Percentiles rank a stretch among this genome's conserved stretches.
Conservation (phyloP, 768 basidiomycete species). For the Lactarius psammicola region DNA sequence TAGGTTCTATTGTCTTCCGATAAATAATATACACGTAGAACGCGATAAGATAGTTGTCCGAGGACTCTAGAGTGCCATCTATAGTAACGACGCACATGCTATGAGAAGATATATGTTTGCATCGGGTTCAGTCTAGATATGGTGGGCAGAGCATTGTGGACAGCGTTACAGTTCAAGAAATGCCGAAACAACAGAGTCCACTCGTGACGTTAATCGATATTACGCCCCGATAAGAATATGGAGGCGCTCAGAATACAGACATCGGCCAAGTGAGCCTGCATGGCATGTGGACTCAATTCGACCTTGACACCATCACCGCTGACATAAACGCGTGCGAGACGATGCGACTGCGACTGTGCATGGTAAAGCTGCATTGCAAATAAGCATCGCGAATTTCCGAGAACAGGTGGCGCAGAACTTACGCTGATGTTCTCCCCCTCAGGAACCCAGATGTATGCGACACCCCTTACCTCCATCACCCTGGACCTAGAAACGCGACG, state of each 20-base stretch:
- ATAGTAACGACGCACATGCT: background rate
- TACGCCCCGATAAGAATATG: conserved; percentile 27
- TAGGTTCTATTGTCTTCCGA: conserved; percentile 1
- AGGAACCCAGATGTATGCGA: conserved; percentile 26
- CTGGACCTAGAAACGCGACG: conserved; percentile 17
- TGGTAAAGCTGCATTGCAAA: conserved; percentile 17
- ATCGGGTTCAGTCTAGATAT: background rate
- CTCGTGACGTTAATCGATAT: conserved; percentile 16
- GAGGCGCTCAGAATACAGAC: conserved; percentile 28
- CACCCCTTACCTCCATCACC: conserved; percentile 26
- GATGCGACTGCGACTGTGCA: conserved; percentile 11
- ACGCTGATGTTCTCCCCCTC: conserved; percentile 27
- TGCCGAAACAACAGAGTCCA: background rate
- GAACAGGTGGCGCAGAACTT: background rate
- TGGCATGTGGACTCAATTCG: conserved; percentile 26
- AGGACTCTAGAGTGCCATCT: background rate
- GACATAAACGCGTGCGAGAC: conserved; percentile 22
- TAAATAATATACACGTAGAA: conserved; percentile 3
- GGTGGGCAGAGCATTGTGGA: background rate
- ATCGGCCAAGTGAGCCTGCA: conserved; percentile 25
- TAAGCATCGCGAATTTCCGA: background rate
- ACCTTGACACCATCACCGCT: conserved; percentile 22
- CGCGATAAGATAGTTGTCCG: background rate
- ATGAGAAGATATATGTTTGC: background rate
- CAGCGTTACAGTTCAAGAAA: background rate